A percentile compares a stretch with the other conserved stretches of the same genome.
Evolutionary conservation across 495 filamentous ascomycete species (phyloP).

Genomic region (Talaromyces liani): DNA sequence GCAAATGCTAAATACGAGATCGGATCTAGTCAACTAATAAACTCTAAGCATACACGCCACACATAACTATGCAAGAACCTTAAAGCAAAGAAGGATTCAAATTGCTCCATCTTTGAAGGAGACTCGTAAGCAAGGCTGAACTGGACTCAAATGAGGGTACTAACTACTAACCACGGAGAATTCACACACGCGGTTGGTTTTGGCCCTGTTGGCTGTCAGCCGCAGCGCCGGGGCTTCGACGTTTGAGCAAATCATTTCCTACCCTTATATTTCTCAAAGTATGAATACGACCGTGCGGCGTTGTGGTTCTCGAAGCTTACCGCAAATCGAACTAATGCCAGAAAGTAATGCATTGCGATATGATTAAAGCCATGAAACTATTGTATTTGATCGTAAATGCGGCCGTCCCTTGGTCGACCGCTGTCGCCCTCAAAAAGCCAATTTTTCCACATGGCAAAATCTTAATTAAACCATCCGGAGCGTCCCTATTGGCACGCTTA

Average conservation of each 20-base stretch:
- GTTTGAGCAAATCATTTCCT: not conserved
- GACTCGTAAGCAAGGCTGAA: not conserved
- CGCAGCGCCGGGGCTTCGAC: not conserved
- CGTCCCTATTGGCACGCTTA: not conserved
- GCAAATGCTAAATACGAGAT: not conserved
- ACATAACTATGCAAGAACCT: not conserved
- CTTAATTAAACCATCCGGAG: not conserved
- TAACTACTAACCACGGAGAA: too few relatives aligned
- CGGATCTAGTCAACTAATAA: not conserved
- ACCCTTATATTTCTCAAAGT: not conserved
- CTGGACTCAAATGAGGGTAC: not conserved
- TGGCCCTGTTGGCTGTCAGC: not conserved
- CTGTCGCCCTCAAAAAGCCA: not conserved
- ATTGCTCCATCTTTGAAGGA: too few relatives aligned
- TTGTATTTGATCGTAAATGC: not conserved
- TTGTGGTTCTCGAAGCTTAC: not conserved
- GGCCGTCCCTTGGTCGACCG: too few relatives aligned
- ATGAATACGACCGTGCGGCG: not conserved
- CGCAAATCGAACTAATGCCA: not conserved
- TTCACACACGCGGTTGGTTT: not conserved
- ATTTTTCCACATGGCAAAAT: not conserved
- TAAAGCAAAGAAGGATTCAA: too few relatives aligned
- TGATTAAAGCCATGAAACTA: not conserved
- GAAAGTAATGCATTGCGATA: not conserved
- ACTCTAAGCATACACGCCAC: not conserved